Evolutionary conservation across 1,284 basidiomycete species (phyloP), one percentile per base, ranked within the genome.

Genomic region (Cryptococcus sp.): DNA sequence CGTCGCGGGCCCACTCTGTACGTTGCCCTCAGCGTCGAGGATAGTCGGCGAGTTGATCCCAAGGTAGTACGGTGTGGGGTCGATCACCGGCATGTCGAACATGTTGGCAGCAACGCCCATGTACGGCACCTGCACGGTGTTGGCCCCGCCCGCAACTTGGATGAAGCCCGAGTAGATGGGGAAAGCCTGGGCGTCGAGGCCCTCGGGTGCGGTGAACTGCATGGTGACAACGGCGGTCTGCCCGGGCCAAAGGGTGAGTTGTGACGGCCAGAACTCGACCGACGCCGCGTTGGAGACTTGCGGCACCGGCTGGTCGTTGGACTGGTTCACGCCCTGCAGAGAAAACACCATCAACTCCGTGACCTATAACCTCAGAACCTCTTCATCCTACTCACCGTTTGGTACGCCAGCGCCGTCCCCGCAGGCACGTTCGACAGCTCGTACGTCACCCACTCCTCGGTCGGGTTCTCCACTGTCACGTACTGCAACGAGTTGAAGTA

Each of bases 401-500:
- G 50, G 56, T 64, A 68, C 13, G 65, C 48, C 39, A 67, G 60
- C 18, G 64, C 59, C 24, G 70, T 70, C 3, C 65, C 64, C 5
- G 71, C 69, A 12, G 70, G 62, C 11, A 66, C 56, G 44, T 73
- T 64, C 4, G 57, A 63, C 35, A 73, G 48, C n/a, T 50, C 63
- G 57, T 68, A 74, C 16, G 56, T 65, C 35, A 55, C 56, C 33
- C 42, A 53, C 8, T 53, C 56, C 23, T 56, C 61, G 23, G 65
- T 68, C 24, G 62, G 65, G 56, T 73, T 73, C 18, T 55, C 68
- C 37, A 73, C 52, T 2, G 67, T 72, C 47, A 78, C 44, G 43
- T 59, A 65, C 52, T 75, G 84, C 76, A 65, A 51, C 50, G 73
- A 66, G 52, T 77, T 71, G 67, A 84, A 83, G 68, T 86, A 76